Conservation (phyloP, 306 rosid genomes). For the Lupinus albus region DNA sequence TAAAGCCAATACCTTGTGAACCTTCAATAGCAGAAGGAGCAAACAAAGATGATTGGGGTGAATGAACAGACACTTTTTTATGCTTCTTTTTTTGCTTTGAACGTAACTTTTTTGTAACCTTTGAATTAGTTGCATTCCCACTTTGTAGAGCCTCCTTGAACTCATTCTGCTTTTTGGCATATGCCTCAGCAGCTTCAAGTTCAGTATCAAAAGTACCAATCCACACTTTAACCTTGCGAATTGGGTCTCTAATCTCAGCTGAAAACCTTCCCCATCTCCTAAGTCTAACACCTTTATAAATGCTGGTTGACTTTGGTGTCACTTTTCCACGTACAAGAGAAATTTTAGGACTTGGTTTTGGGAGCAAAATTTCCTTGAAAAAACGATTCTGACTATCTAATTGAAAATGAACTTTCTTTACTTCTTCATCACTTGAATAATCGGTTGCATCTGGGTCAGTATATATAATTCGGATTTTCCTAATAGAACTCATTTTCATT, state of each 20-base stretch:
- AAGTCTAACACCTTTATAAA: conserved; percentile 55
- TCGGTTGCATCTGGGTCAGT: conserved; percentile 68
- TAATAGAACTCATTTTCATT: conserved; percentile 15
- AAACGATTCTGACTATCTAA: conserved; percentile 23
- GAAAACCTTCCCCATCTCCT: conserved; percentile 59
- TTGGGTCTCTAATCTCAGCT: conserved; percentile 60
- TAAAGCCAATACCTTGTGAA: neutral
- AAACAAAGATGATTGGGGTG: no score
- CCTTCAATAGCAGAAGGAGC: conserved; percentile 20
- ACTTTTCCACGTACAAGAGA: neutral
- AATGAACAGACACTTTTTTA: no score
- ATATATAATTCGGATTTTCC: conserved; percentile 50
- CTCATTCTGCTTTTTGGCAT: conserved; percentile 37
- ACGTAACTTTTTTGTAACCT: no score
- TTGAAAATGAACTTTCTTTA: neutral
- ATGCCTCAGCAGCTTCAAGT: conserved; percentile 53
- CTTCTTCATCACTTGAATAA: conserved; percentile 65
- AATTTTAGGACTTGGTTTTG: neutral
- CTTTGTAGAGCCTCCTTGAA: conserved; percentile 2
- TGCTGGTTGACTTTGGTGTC: conserved; percentile 18
- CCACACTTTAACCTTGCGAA: conserved; percentile 46
- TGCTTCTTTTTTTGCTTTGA: no score
- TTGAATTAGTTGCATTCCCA: no score
- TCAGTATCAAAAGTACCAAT: conserved; percentile 58
- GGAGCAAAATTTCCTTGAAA: conserved; percentile 49